These are phyloP conservation scores for Mucor mucedo DNA, from an alignment of 371 early-diverging fungal species.

Conservation along the genomic window DNA sequence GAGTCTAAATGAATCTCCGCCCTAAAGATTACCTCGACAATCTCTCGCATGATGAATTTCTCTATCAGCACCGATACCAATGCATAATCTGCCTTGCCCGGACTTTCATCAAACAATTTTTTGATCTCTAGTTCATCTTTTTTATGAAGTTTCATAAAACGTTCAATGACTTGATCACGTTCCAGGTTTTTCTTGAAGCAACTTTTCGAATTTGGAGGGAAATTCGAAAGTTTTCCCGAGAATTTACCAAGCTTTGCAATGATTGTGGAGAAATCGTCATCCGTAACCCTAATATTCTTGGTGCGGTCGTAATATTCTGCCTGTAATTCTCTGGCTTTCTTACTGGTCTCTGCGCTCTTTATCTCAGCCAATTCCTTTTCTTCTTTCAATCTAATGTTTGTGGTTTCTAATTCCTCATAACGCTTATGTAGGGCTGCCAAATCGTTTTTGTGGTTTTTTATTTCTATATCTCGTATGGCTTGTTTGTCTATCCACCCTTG, in stretches of 20 bases:
- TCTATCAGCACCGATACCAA: constrained; percentile 24
- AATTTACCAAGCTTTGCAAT: constrained; percentile 21
- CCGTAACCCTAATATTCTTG: constrained; percentile 25
- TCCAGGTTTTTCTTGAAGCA: constrained; percentile 1
- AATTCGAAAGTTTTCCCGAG: constrained; percentile 24
- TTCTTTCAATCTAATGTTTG: not conserved
- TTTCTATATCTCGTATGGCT: too few relatives aligned
- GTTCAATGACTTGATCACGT: not conserved
- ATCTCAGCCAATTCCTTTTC: not conserved
- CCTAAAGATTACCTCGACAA: constrained; percentile 5
- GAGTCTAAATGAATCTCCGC: constrained; percentile 17
- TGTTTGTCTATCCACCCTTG: too few relatives aligned
- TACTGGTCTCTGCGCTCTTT: not conserved
- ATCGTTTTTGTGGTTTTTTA: too few relatives aligned
- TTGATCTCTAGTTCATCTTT: not conserved
- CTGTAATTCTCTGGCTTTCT: constrained; percentile 9
- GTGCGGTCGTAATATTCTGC: constrained; percentile 18
- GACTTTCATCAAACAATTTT: constrained; percentile 1
- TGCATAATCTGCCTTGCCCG: constrained; percentile 20
- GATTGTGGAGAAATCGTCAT: constrained; percentile 32
- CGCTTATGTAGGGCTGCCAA: too few relatives aligned
- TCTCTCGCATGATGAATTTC: constrained; percentile 8
- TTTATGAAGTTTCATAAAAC: not conserved
- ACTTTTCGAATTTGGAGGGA: constrained; percentile 23
- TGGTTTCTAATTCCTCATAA: too few relatives aligned